Conservation (phyloP, 1,284 basidiomycete genomes). For the Trametes hirsuta region DNA sequence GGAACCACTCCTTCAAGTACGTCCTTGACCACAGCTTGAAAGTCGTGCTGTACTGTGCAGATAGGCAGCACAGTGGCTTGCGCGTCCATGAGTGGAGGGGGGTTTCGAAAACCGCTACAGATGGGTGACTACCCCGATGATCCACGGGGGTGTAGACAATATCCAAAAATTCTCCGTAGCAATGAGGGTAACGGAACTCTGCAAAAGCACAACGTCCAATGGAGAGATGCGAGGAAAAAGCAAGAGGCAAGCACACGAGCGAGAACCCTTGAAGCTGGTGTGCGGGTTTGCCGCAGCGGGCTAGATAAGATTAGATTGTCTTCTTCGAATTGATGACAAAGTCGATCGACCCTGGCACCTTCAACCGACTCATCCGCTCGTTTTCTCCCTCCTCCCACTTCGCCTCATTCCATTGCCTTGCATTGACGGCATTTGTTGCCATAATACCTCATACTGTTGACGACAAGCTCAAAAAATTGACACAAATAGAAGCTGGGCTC, state of each 20-base stretch:
- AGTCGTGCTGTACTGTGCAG: conserved; percentile 66
- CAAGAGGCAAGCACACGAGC: too few species aligned
- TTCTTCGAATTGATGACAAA: conserved; percentile 13
- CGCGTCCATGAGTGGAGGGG: background rate
- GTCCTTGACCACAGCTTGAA: conserved; percentile 60
- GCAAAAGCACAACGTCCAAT: background rate
- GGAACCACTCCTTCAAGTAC: conserved; percentile 57
- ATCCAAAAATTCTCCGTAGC: background rate
- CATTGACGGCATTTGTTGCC: too few species aligned
- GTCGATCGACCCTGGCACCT: background rate
- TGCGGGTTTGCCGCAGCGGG: background rate
- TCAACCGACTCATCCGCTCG: background rate
- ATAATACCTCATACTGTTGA: too few species aligned
- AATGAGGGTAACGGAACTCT: background rate
- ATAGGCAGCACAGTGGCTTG: conserved; percentile 46
- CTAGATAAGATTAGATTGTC: conserved; percentile 22
- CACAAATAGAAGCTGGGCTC: background rate
- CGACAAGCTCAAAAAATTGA: too few species aligned
- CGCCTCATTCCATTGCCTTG: background rate
- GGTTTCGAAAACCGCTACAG: background rate
- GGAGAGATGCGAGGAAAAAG: background rate
- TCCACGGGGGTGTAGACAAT: background rate
- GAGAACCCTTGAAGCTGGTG: background rate
- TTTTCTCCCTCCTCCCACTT: background rate
- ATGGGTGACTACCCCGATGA: background rate